phyloP scores from a whole-genome alignment of 2,329 filamentous ascomycete genomes.

The Fusarium cicatricum region DNA sequence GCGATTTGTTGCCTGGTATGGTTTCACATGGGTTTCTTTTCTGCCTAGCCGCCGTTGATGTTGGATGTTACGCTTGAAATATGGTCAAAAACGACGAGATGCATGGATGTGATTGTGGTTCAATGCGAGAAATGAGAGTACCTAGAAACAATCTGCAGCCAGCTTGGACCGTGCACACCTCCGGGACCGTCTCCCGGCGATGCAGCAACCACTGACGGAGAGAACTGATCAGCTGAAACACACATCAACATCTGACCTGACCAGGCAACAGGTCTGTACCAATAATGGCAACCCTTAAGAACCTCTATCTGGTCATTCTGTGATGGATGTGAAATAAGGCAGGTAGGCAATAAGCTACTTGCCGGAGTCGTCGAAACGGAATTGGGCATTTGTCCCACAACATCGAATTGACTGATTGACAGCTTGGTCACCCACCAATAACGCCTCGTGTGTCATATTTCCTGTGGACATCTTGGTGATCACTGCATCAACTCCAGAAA shows the following conservation, averaged over 20 bases:
- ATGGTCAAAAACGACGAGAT: neutral
- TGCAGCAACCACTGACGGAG: neutral
- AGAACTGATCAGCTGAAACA: conserved; percentile 1
- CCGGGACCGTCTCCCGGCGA: neutral
- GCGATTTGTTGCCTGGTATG: neutral
- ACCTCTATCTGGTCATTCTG: neutral
- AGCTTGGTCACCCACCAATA: neutral
- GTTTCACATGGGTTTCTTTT: neutral
- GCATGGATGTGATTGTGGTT: neutral
- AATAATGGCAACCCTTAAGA: neutral
- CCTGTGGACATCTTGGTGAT: neutral
- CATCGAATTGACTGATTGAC: neutral
- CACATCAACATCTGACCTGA: neutral
- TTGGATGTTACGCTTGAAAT: neutral
- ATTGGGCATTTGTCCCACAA: no score
- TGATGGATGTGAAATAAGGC: neutral
- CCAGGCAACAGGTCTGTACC: no score
- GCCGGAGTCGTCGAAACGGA: no score
- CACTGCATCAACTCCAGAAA: neutral
- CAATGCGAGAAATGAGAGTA: neutral
- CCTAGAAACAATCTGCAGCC: neutral
- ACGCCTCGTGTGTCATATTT: conserved; percentile 1
- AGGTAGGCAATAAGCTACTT: no score
- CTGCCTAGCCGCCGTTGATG: neutral
- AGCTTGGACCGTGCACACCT: conserved; percentile 1